Conservation (phyloP, 2,329 filamentous ascomycete species). For the Rutstroemia sydowiana region DNA sequence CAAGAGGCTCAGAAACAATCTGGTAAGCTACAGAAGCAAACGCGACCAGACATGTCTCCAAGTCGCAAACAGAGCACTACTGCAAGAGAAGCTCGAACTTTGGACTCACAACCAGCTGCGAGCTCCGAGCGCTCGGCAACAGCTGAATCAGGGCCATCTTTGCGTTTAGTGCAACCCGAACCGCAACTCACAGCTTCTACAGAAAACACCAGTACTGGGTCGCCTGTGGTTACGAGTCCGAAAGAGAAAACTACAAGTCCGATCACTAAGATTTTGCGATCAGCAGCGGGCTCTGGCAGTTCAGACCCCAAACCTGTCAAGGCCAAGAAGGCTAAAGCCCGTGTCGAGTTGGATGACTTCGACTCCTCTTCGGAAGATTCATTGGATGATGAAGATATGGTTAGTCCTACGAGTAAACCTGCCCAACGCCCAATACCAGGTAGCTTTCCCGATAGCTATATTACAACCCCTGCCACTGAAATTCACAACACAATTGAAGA, state of each 20-base stretch:
- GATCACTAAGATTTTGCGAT: conserved; percentile 38
- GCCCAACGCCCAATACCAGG: conserved; percentile 28
- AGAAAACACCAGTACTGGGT: conserved; percentile 23
- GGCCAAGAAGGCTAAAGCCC: conserved; percentile 51
- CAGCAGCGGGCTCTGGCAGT: conserved; percentile 33
- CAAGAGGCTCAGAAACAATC: conserved; percentile 44
- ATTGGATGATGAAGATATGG: conserved; percentile 28
- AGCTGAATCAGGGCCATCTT: conserved; percentile 24
- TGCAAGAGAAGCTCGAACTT: conserved; percentile 17
- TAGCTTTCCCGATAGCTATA: conserved; percentile 30
- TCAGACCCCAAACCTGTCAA: conserved; percentile 47
- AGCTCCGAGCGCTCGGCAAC: conserved; percentile 23
- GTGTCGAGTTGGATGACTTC: conserved; percentile 64
- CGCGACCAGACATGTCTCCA: conserved; percentile 23
- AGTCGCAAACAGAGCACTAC: conserved; percentile 17
- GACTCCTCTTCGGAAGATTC: conserved; percentile 40
- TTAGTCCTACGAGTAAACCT: conserved; percentile 20
- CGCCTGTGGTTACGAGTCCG: conserved; percentile 32
- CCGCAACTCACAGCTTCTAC: conserved; percentile 19
- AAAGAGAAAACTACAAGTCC: conserved; percentile 35
- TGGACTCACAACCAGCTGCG: conserved; percentile 22
- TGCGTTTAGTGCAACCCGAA: conserved; percentile 28
- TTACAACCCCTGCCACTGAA: conserved; percentile 25
- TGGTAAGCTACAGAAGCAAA: conserved; percentile 66
- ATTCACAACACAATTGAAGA: conserved; percentile 32